Evolutionary conservation across 805 yeast species (phyloP), one percentile per base, ranked within the genome.

Genomic region (Candida andamanensis): DNA sequence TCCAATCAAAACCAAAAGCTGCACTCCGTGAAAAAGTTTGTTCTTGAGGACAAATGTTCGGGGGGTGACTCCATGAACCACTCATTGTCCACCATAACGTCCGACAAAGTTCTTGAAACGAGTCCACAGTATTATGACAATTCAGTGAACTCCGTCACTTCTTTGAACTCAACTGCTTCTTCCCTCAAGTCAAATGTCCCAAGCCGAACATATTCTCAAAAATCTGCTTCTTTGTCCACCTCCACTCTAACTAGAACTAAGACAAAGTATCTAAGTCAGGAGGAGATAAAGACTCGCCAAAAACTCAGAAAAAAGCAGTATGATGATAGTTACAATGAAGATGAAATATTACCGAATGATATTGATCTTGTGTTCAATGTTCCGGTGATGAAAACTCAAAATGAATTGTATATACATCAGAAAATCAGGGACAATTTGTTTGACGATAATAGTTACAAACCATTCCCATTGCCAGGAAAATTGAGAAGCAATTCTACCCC

Each of bases 291-390:
- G 39, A 63, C 56, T 29, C 45, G 71, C 28, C 51, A 58, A 41
- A 52, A 50, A 33, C 42, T 56, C 15, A 50, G 68, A 9, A 64
- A 63, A 41, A 57, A 65, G 40, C 46, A 46, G 20, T 65, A 63
- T 36, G 72, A 65, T 31, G 69, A 64, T 13, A 52, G 60, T 40
- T 63, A 61, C 28, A 53, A 55, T 39, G 69, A 63, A 32, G 70
- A 63, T 30, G 66, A 59, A 21, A 56, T 63, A 17, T 40, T 61
- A 18, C 39, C 54, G 9, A 56, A 58, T 36, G 69, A 63, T 39
- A 40, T 63, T 30, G 65, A 60, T 32, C 46, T 64, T 29, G 64
- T 63, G 9, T 65, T 66, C 41, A 66, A 66, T 38, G 71, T 66
- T 13, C 72, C 72, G 1, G 56, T 66, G 8, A 57, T 65, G 15